Conservation (phyloP, 108 stramenopile species). For the Nitzschia sp. region DNA sequence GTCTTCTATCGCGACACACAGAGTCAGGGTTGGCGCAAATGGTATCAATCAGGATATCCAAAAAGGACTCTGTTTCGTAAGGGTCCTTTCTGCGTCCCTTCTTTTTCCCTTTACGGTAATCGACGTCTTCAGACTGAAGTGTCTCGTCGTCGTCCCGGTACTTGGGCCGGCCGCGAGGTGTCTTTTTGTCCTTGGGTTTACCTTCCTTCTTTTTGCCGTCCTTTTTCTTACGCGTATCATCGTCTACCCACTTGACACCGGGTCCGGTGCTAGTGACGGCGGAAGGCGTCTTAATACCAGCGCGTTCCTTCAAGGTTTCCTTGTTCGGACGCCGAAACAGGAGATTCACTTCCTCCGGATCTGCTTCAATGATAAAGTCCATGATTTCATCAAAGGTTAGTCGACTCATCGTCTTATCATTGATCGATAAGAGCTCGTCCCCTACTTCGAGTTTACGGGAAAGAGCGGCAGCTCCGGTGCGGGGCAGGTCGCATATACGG, state of each 20-base stretch:
- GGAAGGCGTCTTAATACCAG: slow-evolving; percentile 33
- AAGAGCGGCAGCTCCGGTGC: slow-evolving; percentile 83
- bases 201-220: slow-evolving; percentile 30
- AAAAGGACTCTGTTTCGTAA: slow-evolving; percentile 74
- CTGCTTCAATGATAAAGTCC: slow-evolving; percentile 90
- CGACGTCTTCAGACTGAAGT: slow-evolving; percentile 54
- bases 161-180: slow-evolving; percentile 9
- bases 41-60: slow-evolving; percentile 85
- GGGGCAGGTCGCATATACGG: slow-evolving; percentile 83
- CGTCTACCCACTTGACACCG: slow-evolving; percentile 78
- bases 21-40: slow-evolving; percentile 73
- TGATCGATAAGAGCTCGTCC: slow-evolving; percentile 82
- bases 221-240: slow-evolving; percentile 31
- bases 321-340: slow-evolving; percentile 80
- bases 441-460: slow-evolving; percentile 77
- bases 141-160: slow-evolving; percentile 54
- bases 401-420: slow-evolving; percentile 84
- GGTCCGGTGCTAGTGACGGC: slow-evolving; percentile 16
- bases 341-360: slow-evolving; percentile 78
- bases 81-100: slow-evolving; percentile 56
- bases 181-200: slow-evolving; percentile 31
- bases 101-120: slow-evolving; percentile 27
- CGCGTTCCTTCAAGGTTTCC: slow-evolving; percentile 43
- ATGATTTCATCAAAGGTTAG: slow-evolving; percentile 89
- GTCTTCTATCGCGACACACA: slow-evolving; percentile 59